A percentile compares a stretch with the other conserved stretches of the same genome.
Evolutionary conservation across 371 early-diverging fungal genomes (phyloP).

Genomic region (Mucor velutinosus): DNA sequence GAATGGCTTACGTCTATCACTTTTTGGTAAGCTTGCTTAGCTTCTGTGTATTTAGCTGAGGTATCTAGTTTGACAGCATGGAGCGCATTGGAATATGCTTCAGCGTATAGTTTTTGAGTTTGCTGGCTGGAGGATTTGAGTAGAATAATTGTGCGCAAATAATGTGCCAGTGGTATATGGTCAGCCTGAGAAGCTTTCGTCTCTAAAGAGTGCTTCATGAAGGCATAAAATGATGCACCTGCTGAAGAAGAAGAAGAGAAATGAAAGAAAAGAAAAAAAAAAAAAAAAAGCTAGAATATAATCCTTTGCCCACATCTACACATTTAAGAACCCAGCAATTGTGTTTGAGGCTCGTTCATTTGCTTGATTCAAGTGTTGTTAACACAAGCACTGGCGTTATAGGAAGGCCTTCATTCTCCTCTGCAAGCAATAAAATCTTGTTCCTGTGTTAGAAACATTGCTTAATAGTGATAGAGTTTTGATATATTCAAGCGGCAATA

Average conservation of each 20-base stretch:
- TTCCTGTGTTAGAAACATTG: neutral
- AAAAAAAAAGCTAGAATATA: neutral
- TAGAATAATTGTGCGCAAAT: neutral
- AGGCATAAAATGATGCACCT: conserved; percentile 12
- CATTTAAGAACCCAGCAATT: neutral
- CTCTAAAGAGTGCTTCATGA: conserved; percentile 19
- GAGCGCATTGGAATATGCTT: conserved; percentile 51
- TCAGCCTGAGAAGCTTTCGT: conserved; percentile 9
- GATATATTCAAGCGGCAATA: neutral
- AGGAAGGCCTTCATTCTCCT: neutral
- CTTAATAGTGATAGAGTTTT: neutral
- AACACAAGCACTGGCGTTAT: neutral
- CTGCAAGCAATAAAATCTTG: neutral
- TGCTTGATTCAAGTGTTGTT: neutral
- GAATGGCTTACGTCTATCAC: conserved; percentile 48
- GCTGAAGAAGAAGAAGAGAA: neutral
- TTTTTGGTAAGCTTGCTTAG: conserved; percentile 46
- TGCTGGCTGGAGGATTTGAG: conserved; percentile 19
- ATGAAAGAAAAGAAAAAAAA: neutral
- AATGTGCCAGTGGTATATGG: neutral
- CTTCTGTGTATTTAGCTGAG: conserved; percentile 47
- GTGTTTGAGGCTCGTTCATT: neutral
- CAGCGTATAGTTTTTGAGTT: conserved; percentile 35
- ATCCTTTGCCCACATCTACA: neutral
- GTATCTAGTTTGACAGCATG: conserved; percentile 56